Percentiles rank a stretch among this genome's conserved stretches.
These are phyloP conservation scores for Penicillium sp. DNA, from an alignment of 2,329 filamentous ascomycete genomes.

Conservation along the genomic window DNA sequence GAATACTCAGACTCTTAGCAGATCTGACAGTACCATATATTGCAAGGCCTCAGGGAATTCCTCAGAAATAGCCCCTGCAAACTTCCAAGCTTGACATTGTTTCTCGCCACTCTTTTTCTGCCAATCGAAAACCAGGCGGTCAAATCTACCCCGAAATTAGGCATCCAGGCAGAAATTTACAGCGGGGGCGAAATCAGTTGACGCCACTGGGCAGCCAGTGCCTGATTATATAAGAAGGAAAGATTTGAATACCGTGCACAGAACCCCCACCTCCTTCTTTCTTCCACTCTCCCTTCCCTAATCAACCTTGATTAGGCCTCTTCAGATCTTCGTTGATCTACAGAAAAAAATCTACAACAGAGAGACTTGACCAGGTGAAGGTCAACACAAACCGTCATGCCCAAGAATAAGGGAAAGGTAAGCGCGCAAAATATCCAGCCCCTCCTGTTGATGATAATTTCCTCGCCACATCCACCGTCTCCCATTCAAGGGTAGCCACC, in stretches of 20 bases:
- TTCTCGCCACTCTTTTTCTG: not conserved
- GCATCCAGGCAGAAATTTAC: not conserved
- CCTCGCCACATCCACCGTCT: slow-evolving; percentile 19
- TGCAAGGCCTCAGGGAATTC: not conserved
- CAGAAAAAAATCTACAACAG: slow-evolving; percentile 14
- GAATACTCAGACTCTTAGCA: not conserved
- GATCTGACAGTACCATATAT: not conserved
- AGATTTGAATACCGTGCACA: slow-evolving; percentile 22
- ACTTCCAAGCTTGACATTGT: not conserved
- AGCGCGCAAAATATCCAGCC: slow-evolving; percentile 36
- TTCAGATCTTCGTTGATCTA: slow-evolving; percentile 20
- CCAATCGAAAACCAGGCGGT: slow-evolving; percentile 7
- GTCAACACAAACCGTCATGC: slow-evolving; percentile 62
- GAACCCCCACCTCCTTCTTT: slow-evolving; percentile 19
- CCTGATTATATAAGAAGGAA: slow-evolving; percentile 24
- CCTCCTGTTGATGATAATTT: slow-evolving; percentile 24
- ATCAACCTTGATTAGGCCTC: slow-evolving; percentile 13
- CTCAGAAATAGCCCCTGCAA: not conserved
- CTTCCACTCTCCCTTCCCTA: slow-evolving; percentile 11
- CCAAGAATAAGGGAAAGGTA: slow-evolving; percentile 99
- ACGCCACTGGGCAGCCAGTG: slow-evolving; percentile 17
- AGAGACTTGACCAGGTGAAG: slow-evolving; percentile 25
- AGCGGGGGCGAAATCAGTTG: slow-evolving; percentile 4
- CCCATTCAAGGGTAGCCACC: slow-evolving; percentile 1
- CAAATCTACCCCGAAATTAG: slow-evolving; percentile 1